Evolutionary conservation across 2,329 filamentous ascomycete genomes (phyloP).

Genomic region (Cladobotryum mycophilum): DNA sequence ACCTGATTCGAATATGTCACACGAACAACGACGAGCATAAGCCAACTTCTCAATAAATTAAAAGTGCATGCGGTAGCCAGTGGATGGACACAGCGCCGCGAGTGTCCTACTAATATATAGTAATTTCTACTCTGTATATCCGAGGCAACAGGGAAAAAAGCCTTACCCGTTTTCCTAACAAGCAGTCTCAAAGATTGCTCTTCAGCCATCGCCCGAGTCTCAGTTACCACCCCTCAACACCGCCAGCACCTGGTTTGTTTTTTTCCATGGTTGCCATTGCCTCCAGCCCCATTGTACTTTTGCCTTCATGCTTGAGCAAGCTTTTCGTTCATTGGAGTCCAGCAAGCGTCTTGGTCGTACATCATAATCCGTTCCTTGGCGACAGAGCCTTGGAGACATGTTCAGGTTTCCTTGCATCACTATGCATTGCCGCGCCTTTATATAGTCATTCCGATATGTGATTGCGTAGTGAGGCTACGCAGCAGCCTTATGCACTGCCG

Average conservation of each 20-base stretch:
- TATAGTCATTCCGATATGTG: slow-evolving; percentile 7
- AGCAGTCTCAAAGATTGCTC: slow-evolving; percentile 4
- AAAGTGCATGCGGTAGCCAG: background rate
- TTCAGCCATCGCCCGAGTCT: background rate
- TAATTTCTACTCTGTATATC: slow-evolving; percentile 3
- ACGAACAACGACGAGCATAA: background rate
- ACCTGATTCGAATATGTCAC: no score
- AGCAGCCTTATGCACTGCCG: background rate
- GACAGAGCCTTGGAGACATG: slow-evolving; percentile 1
- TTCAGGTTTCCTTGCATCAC: background rate
- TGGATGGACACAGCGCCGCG: slow-evolving; percentile 2
- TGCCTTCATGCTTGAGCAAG: slow-evolving; percentile 5
- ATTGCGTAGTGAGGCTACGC: background rate
- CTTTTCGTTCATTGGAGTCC: slow-evolving; percentile 5
- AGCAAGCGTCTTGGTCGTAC: slow-evolving; percentile 6
- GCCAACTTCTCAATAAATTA: slow-evolving; percentile 5
- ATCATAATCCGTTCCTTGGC: slow-evolving; percentile 9
- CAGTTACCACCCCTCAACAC: background rate
- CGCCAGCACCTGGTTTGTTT: background rate
- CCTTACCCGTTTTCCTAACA: slow-evolving; percentile 2
- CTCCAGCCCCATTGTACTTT: slow-evolving; percentile 1
- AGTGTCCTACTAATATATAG: background rate
- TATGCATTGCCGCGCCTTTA: slow-evolving; percentile 4
- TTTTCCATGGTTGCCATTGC: background rate
- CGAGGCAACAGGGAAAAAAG: slow-evolving; percentile 2